Evolutionary conservation across 164 flowering plant genomes (phyloP).

Genomic region (Dillenia suffruticosa): DNA sequence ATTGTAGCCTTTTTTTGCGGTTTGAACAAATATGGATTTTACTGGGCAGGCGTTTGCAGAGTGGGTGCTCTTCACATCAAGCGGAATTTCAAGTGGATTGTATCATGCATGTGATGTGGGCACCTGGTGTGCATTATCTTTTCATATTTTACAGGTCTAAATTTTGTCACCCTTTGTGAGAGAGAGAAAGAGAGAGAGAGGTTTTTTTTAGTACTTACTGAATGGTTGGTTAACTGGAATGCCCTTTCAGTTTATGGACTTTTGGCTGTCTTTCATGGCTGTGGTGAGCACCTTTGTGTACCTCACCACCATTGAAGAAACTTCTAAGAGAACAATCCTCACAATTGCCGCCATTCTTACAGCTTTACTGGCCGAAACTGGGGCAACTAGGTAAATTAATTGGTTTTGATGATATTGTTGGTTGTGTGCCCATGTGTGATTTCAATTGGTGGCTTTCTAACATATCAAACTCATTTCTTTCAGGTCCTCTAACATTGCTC

Average conservation of each 20-base stretch:
- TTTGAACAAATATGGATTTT: no score
- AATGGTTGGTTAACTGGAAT: neutral
- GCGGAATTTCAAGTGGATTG: slow-evolving; percentile 89
- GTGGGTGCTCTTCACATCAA: slow-evolving; percentile 81
- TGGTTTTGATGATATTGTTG: neutral
- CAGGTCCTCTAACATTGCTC: slow-evolving; percentile 72
- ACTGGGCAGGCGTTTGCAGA: slow-evolving; percentile 73
- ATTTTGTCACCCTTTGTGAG: neutral
- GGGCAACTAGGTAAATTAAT: slow-evolving; percentile 68
- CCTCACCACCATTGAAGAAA: slow-evolving; percentile 50
- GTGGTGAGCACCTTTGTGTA: slow-evolving; percentile 71
- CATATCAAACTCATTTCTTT: slow-evolving; percentile 2
- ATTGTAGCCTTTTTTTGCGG: no score
- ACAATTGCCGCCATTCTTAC: slow-evolving; percentile 78
- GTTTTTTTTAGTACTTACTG: neutral
- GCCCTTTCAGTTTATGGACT: slow-evolving; percentile 77
- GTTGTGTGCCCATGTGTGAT: neutral
- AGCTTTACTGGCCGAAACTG: slow-evolving; percentile 75
- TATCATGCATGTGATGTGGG: slow-evolving; percentile 99
- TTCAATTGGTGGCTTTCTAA: slow-evolving; percentile 2
- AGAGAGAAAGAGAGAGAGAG: neutral
- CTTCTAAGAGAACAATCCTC: slow-evolving; percentile 61
- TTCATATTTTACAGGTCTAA: slow-evolving; percentile 72
- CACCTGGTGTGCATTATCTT: slow-evolving; percentile 78
- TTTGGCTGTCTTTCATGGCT: slow-evolving; percentile 82